Conservation (phyloP, 371 early-diverging fungal genomes). For the Batkoa obscura region DNA sequence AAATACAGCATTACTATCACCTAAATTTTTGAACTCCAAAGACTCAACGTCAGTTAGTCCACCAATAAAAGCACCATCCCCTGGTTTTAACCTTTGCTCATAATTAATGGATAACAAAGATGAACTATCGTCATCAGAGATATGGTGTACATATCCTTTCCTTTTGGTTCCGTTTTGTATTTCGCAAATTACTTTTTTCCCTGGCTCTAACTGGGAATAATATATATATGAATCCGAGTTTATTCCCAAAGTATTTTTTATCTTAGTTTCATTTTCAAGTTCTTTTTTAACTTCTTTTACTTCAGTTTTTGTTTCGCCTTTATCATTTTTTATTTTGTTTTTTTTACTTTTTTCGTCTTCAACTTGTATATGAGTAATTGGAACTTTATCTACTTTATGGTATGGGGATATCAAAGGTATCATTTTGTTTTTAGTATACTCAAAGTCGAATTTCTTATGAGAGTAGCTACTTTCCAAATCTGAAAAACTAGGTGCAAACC, state of each 20-base stretch:
- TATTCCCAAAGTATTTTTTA: neutral
- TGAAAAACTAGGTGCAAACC: neutral
- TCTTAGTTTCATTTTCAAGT: neutral
- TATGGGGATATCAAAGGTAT: neutral
- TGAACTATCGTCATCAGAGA: neutral
- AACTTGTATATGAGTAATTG: neutral
- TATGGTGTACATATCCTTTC: neutral
- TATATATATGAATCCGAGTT: neutral
- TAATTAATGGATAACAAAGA: neutral
- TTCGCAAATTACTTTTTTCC: neutral
- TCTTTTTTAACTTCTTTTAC: neutral
- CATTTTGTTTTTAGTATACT: neutral
- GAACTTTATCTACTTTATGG: neutral
- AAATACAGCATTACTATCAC: neutral
- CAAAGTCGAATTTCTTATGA: neutral
- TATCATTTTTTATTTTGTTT: neutral
- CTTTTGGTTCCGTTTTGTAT: neutral
- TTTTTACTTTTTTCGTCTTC: neutral
- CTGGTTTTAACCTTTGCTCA: neutral
- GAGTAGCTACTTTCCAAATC: neutral
- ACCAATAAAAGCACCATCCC: conserved; percentile 3
- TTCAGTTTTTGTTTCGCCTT: neutral
- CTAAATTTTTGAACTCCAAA: conserved; percentile 1
- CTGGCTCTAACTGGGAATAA: conserved; percentile 1
- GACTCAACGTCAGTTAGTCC: neutral